Evolutionary conservation across 148 eudicot genomes (phyloP), one percentile per base, ranked within the genome.

Genomic region (Oxyria digyna): DNA sequence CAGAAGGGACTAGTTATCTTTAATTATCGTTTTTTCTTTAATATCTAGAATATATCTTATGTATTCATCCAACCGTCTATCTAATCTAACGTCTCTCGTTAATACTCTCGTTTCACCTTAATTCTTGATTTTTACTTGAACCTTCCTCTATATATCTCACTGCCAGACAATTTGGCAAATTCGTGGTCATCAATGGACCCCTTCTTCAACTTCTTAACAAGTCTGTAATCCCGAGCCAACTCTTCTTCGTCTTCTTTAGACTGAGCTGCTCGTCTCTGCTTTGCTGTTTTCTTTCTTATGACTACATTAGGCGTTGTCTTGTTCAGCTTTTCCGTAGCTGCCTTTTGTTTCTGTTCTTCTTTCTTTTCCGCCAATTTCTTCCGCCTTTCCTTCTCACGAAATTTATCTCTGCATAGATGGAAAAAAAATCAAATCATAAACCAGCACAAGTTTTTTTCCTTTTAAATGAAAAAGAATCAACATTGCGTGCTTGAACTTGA

Each of bases 301-400:
- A 73, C 82, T 17, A 76, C 32, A 67, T 74, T 68, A 26, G 71
- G 42, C 20, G 48, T 18, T 48, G 54, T 69, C 42, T 71, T 35
- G 82, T 83, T 87, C 23, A 75, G 78, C 80, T 82, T 89, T 50
- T 41, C 74, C 10, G 69, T 74, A 45, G 66, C 77, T 32, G 67
- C 72, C 59, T 79, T 79, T 80, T 84, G 75, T 45, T 83, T 78
- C 74, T 75, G 66, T 69, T 72, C 77, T 26, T 80, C 85, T 72
- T 80, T 80, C 81, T 81, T 90, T 10, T 72, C 87, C 62, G 78
- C 73, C 74, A 93, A 71, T 42, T 93, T 93, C 83, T 76, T 83
- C 81, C 81, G 83, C 72, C 98, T 83, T 75, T 93, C 96, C 74
- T 93, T 93, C 81, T 93, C 90, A 18, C 98, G 91, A 67, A 84